Percentiles rank a stretch among this genome's conserved stretches.
These are phyloP conservation scores for Aspergillus latus DNA, from an alignment of 2,329 filamentous ascomycete species.

Conservation along the genomic window DNA sequence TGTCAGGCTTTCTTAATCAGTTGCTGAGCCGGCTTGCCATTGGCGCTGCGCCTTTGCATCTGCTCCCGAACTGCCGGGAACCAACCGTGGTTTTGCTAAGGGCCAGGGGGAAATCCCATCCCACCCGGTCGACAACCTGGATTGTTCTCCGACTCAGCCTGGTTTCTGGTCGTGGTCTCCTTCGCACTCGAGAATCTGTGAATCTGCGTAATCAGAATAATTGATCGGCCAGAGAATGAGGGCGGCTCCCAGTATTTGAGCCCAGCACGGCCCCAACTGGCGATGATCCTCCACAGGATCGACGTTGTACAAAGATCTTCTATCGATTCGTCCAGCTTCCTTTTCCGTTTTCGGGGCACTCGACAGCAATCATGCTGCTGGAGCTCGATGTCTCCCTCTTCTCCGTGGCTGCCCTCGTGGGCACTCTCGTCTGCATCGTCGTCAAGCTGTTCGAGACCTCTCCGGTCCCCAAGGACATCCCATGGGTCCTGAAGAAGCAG, in stretches of 20 bases:
- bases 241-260: constrained; percentile 3
- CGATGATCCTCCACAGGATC: constrained; percentile 9
- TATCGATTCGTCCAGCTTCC: neutral
- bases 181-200: neutral
- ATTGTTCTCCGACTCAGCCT: neutral
- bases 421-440: constrained; percentile 11
- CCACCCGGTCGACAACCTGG: neutral
- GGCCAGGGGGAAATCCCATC: neutral
- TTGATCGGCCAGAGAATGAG: neutral
- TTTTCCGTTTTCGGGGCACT: neutral
- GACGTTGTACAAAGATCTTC: constrained; percentile 5
- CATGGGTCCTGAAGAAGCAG: constrained; percentile 15
- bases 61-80: neutral
- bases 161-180: no score
- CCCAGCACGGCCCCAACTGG: constrained; percentile 9
- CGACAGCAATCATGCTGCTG: constrained; percentile 12
- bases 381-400: constrained; percentile 2
- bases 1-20: no score
- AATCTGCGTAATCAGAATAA: no score
- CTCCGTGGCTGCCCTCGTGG: constrained; percentile 3
- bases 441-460: constrained; percentile 19
- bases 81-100: neutral
- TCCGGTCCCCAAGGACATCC: constrained; percentile 13
- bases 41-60: neutral
- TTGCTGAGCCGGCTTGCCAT: neutral